Evolutionary conservation across 2,329 filamentous ascomycete species (phyloP).

Genomic region (Amphichorda felina): DNA sequence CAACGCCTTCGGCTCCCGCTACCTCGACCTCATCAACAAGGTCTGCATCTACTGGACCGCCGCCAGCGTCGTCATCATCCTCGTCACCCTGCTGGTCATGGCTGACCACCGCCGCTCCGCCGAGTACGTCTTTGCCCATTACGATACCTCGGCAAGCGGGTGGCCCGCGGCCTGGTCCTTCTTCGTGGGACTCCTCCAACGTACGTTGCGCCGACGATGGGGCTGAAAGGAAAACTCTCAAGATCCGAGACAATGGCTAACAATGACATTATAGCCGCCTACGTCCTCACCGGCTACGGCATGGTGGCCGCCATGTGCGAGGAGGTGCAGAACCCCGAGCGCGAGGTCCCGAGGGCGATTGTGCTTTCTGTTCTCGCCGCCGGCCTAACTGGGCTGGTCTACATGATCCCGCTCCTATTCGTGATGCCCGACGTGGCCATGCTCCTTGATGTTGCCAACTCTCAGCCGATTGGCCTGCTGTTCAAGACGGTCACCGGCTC

Average conservation of each 20-base stretch:
- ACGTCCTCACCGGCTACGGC: slow-evolving; percentile 33
- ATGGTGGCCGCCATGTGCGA: slow-evolving; percentile 43
- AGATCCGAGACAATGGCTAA: slow-evolving; percentile 4
- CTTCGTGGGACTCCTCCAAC: slow-evolving; percentile 40
- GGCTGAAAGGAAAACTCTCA: background rate
- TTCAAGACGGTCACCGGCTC: slow-evolving; percentile 69
- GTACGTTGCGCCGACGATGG: slow-evolving; percentile 9
- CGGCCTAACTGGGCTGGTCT: slow-evolving; percentile 48
- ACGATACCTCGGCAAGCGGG: slow-evolving; percentile 56
- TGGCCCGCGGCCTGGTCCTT: slow-evolving; percentile 57
- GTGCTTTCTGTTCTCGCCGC: slow-evolving; percentile 54
- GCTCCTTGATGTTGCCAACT: slow-evolving; percentile 54
- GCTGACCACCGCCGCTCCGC: slow-evolving; percentile 51
- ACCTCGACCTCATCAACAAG: slow-evolving; percentile 58
- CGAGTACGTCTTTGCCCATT: slow-evolving; percentile 54
- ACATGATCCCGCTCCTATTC: slow-evolving; percentile 64
- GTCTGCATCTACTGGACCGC: slow-evolving; percentile 64
- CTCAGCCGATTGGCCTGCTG: slow-evolving; percentile 63
- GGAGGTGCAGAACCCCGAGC: slow-evolving; percentile 48
- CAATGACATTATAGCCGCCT: slow-evolving; percentile 25
- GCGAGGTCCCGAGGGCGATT: slow-evolving; percentile 56
- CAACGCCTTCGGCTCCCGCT: slow-evolving; percentile 49
- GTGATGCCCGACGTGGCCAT: slow-evolving; percentile 56
- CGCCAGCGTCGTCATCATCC: slow-evolving; percentile 56
- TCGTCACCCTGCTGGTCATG: slow-evolving; percentile 55